Evolutionary conservation across 352 stramenopile species (phyloP).

Genomic region (Phytophthora parvispora): DNA sequence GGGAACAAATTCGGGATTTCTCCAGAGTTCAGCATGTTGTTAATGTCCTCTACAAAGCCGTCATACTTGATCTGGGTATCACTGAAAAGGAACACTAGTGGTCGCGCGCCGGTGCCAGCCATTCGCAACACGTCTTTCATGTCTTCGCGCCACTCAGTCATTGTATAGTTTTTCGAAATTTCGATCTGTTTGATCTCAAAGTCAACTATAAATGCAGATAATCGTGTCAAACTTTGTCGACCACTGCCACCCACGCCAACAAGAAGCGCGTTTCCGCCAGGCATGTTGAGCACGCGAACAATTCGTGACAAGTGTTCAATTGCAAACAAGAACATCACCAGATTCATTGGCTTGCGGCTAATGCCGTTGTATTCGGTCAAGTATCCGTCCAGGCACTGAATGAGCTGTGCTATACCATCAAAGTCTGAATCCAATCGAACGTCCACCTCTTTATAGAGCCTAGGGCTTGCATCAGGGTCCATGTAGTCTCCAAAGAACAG

Average conservation of each 20-base stretch:
- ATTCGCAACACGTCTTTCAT: slow-evolving; percentile 94
- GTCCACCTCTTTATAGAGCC: slow-evolving; percentile 88
- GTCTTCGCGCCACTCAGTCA: slow-evolving; percentile 96
- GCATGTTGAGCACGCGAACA: slow-evolving; percentile 95
- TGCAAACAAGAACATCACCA: slow-evolving; percentile 98
- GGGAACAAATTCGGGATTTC: slow-evolving; percentile 97
- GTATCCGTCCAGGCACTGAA: slow-evolving; percentile 91
- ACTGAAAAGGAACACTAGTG: slow-evolving; percentile 96
- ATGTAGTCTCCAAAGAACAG: slow-evolving; percentile 96
- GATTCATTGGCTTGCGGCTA: slow-evolving; percentile 95
- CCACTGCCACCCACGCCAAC: slow-evolving; percentile 95
- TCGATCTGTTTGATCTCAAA: slow-evolving; percentile 96
- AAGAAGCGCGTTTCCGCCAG: slow-evolving; percentile 93
- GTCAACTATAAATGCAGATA: slow-evolving; percentile 95
- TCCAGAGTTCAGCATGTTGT: slow-evolving; percentile 97
- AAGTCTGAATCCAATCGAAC: slow-evolving; percentile 71
- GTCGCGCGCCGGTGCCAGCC: slow-evolving; percentile 86
- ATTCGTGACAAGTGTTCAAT: slow-evolving; percentile 96
- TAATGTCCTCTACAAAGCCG: slow-evolving; percentile 97
- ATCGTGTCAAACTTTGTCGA: slow-evolving; percentile 92
- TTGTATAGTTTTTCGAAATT: slow-evolving; percentile 96
- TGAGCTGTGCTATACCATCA: slow-evolving; percentile 85
- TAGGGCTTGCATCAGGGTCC: slow-evolving; percentile 77
- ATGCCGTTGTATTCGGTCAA: slow-evolving; percentile 94
- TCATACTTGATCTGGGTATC: slow-evolving; percentile 98